Evolutionary conservation across 2,329 filamentous ascomycete species (phyloP), one percentile per base, ranked within the genome.

Genomic region (Ceratocystiopsis sp.): DNA sequence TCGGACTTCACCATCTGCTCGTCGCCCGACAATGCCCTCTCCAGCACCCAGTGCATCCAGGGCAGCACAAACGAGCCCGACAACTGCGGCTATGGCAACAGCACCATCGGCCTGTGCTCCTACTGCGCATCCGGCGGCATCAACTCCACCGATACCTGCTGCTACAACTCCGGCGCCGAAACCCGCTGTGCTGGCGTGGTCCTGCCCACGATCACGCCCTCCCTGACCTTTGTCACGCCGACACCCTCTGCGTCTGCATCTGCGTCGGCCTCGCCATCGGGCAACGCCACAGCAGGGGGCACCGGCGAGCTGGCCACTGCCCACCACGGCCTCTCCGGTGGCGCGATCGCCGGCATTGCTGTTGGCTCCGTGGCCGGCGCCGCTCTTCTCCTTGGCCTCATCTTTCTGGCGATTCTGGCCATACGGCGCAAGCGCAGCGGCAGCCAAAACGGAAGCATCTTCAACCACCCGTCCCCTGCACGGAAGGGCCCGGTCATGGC

Each of bases 121-220:
- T 95, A 91, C 60, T 98, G 91, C 60, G 71, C 74, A 37, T 69
- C 77, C 8, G 89, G 83, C 53, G 86, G 87, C 25, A 75, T 79
- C 49, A 96, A 96, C 61, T 81, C 85, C 11, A 96, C 89, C 41
- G 89, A 96, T 59, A 93, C 87, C 4, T 98, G 91, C 66, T 98
- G 91, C 60, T 80, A 86, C 55, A 85, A 77, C 53, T 78, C 87
- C 6, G 69, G 85, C 48, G 78, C 80, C n/a, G 73, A 84, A 46
- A 63, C 64, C 21, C 73, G 78, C 49, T 98, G 91, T 59, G 63
- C 73, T 41, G 73, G 74, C 41, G 82, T 98, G n/a, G 67, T 72
- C 21, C 66, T 98, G 8, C 91, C 91, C 0, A 75, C 75, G 1
- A 80, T 86, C 40, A 75, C 77, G 14, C 72, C 80, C 12, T 78